These are phyloP conservation scores for Lycium ferocissimum DNA, from an alignment of 257 asterid species.

Conservation along the genomic window DNA sequence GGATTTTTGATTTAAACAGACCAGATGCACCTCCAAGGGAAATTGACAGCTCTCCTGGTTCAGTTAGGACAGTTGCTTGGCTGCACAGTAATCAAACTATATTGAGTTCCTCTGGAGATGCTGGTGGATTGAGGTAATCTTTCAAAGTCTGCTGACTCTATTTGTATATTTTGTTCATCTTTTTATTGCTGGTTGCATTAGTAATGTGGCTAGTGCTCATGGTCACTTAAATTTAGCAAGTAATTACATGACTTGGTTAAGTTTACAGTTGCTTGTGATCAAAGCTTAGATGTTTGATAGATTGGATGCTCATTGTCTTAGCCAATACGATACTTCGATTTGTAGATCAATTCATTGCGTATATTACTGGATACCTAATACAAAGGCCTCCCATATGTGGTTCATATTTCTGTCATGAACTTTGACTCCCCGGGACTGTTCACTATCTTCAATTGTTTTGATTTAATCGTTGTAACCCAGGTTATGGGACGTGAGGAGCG, in stretches of 20 bases:
- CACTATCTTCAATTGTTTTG: background rate
- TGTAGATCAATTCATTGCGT: background rate
- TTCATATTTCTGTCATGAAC: background rate
- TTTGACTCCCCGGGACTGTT: background rate
- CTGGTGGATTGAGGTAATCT: slow-evolving; percentile 86
- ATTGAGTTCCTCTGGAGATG: slow-evolving; percentile 86
- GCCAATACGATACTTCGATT: background rate
- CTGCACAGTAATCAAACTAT: slow-evolving; percentile 91
- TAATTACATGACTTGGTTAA: background rate
- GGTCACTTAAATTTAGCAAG: background rate
- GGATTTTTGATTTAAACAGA: slow-evolving; percentile 79
- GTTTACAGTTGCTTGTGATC: background rate
- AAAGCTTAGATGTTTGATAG: background rate
- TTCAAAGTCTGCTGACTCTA: background rate
- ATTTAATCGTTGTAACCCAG: slow-evolving; percentile 45
- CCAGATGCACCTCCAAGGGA: slow-evolving; percentile 93
- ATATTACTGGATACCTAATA: background rate
- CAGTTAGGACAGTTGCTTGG: slow-evolving; percentile 89
- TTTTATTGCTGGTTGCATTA: background rate
- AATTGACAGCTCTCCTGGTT: slow-evolving; percentile 84
- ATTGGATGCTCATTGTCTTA: background rate
- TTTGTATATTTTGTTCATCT: background rate
- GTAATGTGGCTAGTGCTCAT: background rate
- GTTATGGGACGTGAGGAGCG: slow-evolving; percentile 97
- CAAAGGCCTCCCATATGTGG: background rate